Conservation (phyloP, 2,329 filamentous ascomycete genomes). For the Rhinocladiella similis region DNA sequence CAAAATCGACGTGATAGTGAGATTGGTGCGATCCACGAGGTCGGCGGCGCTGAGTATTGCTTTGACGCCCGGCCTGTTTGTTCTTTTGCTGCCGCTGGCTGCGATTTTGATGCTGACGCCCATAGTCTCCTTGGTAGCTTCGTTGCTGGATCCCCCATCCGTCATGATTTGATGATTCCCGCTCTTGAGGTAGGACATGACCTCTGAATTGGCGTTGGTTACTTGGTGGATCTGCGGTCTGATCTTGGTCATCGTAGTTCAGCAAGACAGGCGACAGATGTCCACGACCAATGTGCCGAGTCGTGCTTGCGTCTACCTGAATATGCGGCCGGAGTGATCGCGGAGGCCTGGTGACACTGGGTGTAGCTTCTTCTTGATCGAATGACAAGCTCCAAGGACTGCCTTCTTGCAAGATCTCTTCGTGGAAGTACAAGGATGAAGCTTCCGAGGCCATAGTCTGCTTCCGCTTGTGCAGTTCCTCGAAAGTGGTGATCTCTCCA, state of each 20-base stretch:
- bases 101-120: not conserved
- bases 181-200: not conserved
- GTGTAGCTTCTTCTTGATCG: slow-evolving; percentile 1
- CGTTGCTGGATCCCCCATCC: not conserved
- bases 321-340: not conserved
- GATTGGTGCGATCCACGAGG: not conserved
- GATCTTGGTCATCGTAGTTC: too few species aligned
- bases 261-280: too few species aligned
- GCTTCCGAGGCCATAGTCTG: not conserved
- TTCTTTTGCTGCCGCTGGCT: not conserved
- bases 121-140: not conserved
- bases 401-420: not conserved
- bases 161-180: not conserved
- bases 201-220: not conserved
- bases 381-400: not conserved
- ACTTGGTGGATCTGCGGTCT: too few species aligned
- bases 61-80: not conserved
- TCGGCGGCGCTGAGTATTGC: not conserved
- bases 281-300: not conserved
- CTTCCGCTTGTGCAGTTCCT: slow-evolving; percentile 2
- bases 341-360: not conserved
- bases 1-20: not conserved
- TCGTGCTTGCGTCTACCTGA: not conserved
- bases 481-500: slow-evolving; percentile 2
- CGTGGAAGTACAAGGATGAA: not conserved